These are phyloP conservation scores for Orbilia brochopaga DNA, from an alignment of 2,329 filamentous ascomycete genomes.

Conservation along the genomic window DNA sequence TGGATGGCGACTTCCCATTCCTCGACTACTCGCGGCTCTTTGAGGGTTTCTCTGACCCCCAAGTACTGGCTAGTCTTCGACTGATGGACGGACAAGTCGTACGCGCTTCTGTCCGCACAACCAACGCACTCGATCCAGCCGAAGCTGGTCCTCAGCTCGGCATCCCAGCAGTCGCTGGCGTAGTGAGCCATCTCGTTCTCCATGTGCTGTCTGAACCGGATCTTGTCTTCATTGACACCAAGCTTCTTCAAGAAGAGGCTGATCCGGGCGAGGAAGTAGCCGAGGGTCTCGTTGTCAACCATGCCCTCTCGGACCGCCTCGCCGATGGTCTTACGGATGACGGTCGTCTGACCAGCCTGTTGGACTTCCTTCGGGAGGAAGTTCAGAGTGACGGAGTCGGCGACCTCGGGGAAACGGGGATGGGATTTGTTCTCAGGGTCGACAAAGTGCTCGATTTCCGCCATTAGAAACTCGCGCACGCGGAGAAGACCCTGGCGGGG, in stretches of 20 bases:
- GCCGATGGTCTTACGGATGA: conserved; percentile 77
- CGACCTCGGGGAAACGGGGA: conserved; percentile 81
- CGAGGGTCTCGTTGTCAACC: conserved; percentile 96
- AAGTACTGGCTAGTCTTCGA: conserved; percentile 89
- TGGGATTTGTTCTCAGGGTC: conserved; percentile 96
- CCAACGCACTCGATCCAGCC: conserved; percentile 99
- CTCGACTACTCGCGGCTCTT: conserved; percentile 78
- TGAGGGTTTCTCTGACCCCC: conserved; percentile 79
- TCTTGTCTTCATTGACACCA: conserved; percentile 83
- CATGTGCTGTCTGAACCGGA: conserved; percentile 98
- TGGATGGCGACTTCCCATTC: conserved; percentile 88
- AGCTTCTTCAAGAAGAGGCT: conserved; percentile 87
- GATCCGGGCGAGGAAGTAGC: conserved; percentile 95
- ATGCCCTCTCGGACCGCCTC: conserved; percentile 81
- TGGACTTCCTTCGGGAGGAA: conserved; percentile 86
- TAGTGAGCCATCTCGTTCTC: conserved; percentile 90
- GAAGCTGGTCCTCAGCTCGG: conserved; percentile 85
- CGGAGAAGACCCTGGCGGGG: conserved; percentile 87
- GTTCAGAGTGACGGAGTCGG: conserved; percentile 75
- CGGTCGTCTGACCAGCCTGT: conserved; percentile 79
- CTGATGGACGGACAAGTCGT: conserved; percentile 88
- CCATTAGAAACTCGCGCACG: conserved; percentile 97
- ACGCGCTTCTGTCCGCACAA: conserved; percentile 93
- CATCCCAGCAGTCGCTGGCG: conserved; percentile 96
- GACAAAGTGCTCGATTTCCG: conserved; percentile 98